Evolutionary conservation across 2,329 filamentous ascomycete genomes (phyloP), one percentile per base, ranked within the genome.

Genomic region (Talaromyces piceae): DNA sequence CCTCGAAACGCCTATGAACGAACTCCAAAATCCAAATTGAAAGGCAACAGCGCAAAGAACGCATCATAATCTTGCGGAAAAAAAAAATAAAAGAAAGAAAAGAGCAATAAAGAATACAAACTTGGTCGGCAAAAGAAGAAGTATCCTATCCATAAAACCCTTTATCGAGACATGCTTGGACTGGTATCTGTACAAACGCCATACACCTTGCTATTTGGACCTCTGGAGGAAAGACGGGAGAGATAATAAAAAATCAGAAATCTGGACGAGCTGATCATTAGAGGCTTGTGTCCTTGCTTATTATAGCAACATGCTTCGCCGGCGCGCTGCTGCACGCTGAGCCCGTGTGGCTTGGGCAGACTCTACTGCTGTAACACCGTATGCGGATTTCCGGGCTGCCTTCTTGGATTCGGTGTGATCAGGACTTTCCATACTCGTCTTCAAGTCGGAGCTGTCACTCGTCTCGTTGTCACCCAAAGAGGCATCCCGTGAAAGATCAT

Each of bases 1-100:
- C 52, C 66, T 66, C 16, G 72, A 5, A 75, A 75, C 62, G 73
- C 72, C 6, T 75, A 75, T 56, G 73, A 75, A 57, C 71, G 67
- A 50, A 69, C 44, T 30, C 44, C 44, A 20, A 46, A 28, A 28
- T 28, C 44, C 20, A 28, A 46, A 11, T 18, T 28, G 12, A 46
- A 43, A 22, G 39, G 39, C 39, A 43, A 30, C 28, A 30, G 39
- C 11, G 18, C 11, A 25, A 43, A 43, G 23, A 43, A 43, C 13
- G 23, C 39, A 26, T 43, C 39, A 9, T 25, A 22, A 43, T 43
- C 13, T 9, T 37, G 39, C 7, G 39, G n/a, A 46, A 23, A 18
- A 46, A 46, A 46, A 46, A 26, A 33, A 46, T 43, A 43, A 41
- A n/a, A n/a, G n/a, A n/a, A n/a, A n/a, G n/a, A n/a, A n/a, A n/a